Percentiles rank a stretch among this genome's conserved stretches.
phyloP scores from a whole-genome alignment of 2,329 filamentous ascomycete genomes.

The Fusarium napiforme region DNA sequence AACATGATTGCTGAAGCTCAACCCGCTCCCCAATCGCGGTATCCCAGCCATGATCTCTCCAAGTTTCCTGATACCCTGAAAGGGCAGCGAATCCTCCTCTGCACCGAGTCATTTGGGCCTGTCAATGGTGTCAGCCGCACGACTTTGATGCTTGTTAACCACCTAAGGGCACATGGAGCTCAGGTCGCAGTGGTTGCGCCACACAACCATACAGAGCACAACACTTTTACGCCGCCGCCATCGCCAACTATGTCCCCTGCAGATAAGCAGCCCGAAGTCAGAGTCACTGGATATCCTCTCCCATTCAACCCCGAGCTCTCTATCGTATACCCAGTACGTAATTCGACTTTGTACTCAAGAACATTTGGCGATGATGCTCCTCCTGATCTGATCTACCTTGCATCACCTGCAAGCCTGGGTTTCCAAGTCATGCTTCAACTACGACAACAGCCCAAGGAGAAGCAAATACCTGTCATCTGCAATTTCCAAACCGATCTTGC shows the following conservation, averaged over 20 bases:
- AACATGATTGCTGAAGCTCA: conserved; percentile 28
- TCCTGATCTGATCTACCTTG: conserved; percentile 76
- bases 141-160: conserved; percentile 75
- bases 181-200: conserved; percentile 75
- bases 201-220: conserved; percentile 63
- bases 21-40: conserved; percentile 5
- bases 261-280: conserved; percentile 60
- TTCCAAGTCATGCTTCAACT: conserved; percentile 78
- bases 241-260: conserved; percentile 48
- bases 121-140: conserved; percentile 80
- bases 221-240: conserved; percentile 62
- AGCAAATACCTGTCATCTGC: conserved; percentile 69
- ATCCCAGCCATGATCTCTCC: conserved; percentile 53
- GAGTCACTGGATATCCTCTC: conserved; percentile 72
- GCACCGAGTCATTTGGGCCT: conserved; percentile 77
- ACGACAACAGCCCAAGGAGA: conserved; percentile 64
- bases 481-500: conserved; percentile 80
- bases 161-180: conserved; percentile 71
- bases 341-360: conserved; percentile 68
- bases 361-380: conserved; percentile 64
- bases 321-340: conserved; percentile 74
- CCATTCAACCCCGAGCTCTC: conserved; percentile 79
- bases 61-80: conserved; percentile 61
- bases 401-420: conserved; percentile 74
- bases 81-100: conserved; percentile 72